Percentiles rank a stretch among this genome's conserved stretches.
Conservation (phyloP, 306 rosid species). For the Neltuma alba region DNA sequence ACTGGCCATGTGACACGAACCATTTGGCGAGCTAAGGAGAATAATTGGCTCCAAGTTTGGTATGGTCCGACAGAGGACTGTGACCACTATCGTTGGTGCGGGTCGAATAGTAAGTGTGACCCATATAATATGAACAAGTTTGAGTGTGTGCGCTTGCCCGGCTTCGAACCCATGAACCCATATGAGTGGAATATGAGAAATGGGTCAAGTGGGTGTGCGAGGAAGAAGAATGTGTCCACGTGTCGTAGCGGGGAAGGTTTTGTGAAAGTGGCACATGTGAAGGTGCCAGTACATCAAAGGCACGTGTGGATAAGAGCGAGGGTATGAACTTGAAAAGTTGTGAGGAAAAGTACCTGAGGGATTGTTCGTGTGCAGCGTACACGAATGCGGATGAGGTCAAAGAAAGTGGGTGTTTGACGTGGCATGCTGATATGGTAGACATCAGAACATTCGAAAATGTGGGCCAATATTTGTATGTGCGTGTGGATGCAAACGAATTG, state of each 20-base stretch:
- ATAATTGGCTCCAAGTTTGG: slow-evolving; percentile 6
- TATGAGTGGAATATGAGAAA: slow-evolving; percentile 62
- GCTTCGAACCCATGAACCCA: slow-evolving; percentile 39
- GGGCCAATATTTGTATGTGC: not conserved
- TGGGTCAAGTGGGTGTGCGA: slow-evolving; percentile 63
- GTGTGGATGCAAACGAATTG: not conserved
- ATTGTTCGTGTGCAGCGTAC: not conserved
- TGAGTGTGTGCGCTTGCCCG: slow-evolving; percentile 32
- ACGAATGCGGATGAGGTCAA: not conserved
- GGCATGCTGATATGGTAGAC: not conserved
- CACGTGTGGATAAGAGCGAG: not conserved
- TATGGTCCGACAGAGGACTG: slow-evolving; percentile 47
- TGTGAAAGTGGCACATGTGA: slow-evolving; percentile 43
- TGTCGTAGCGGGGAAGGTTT: not conserved
- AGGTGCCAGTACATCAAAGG: slow-evolving; percentile 38
- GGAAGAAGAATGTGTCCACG: not conserved
- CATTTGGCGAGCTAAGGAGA: not conserved
- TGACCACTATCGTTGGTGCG: slow-evolving; percentile 37
- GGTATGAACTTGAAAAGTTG: not conserved
- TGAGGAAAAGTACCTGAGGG: not conserved
- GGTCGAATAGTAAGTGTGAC: slow-evolving; percentile 45
- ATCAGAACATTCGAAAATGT: not conserved
- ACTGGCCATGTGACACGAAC: not conserved
- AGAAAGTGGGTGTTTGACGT: not conserved
- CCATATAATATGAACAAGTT: slow-evolving; percentile 35